A percentile compares a stretch with the other conserved stretches of the same genome.
Evolutionary conservation across 169 alveolate species (phyloP).

Genomic region (Sarcocystis neurona): DNA sequence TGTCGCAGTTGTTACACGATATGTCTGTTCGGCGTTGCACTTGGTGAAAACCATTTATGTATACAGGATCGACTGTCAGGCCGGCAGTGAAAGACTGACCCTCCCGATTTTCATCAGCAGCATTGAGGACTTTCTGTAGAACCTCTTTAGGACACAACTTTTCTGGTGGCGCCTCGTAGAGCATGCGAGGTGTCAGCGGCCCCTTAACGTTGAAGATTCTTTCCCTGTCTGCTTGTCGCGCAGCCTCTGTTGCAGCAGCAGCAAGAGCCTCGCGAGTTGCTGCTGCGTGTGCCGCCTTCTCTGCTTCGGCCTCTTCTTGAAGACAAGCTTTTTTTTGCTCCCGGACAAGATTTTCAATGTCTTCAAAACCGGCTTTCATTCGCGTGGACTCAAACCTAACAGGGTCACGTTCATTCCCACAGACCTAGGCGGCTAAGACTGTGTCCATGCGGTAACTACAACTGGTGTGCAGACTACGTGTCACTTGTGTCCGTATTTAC

Average conservation of each 20-base stretch:
- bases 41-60: too few relatives aligned
- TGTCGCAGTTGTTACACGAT: too few relatives aligned
- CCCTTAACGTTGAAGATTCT: neutral
- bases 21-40: too few relatives aligned
- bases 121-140: constrained; percentile 52
- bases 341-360: constrained; percentile 22
- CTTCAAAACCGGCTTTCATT: constrained; percentile 39
- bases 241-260: constrained; percentile 6
- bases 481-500: too few relatives aligned
- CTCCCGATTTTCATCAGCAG: constrained; percentile 58
- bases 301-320: constrained; percentile 28
- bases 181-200: constrained; percentile 58
- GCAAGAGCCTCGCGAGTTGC: constrained; percentile 35
- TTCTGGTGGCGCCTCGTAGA: constrained; percentile 49
- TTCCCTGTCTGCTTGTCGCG: constrained; percentile 1
- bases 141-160: constrained; percentile 23
- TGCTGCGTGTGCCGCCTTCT: neutral
- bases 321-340: constrained; percentile 53
- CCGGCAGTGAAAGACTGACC: too few relatives aligned
- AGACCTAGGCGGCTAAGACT: too few relatives aligned
- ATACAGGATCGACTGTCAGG: too few relatives aligned
- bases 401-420: too few relatives aligned
- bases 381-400: constrained; percentile 60
- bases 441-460: too few relatives aligned
- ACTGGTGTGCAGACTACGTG: too few relatives aligned